Percentiles rank a stretch among this genome's conserved stretches.
Conservation (phyloP, 208 protist genomes). For the Trypanosoma avium region DNA sequence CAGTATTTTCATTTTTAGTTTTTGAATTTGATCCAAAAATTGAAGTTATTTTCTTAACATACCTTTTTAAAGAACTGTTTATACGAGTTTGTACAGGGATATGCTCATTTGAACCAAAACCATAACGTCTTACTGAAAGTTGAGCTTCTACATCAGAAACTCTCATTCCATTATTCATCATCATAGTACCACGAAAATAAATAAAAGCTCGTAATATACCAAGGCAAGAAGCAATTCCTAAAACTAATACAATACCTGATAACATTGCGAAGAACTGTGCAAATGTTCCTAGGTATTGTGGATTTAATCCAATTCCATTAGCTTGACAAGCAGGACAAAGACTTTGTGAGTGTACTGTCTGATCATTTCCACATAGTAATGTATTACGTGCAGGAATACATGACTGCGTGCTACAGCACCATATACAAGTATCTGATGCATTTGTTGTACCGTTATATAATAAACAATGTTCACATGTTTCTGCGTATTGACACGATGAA, state of each 20-base stretch:
- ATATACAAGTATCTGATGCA: constrained; percentile 28
- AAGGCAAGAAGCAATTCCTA: constrained; percentile 29
- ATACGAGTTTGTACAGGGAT: neutral
- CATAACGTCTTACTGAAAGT: constrained; percentile 43
- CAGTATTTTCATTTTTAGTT: neutral
- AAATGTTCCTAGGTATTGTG: constrained; percentile 20
- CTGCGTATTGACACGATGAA: constrained; percentile 42
- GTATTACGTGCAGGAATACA: constrained; percentile 30
- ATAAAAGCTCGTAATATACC: constrained; percentile 17
- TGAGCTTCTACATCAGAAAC: constrained; percentile 26
- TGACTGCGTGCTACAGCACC: constrained; percentile 50
- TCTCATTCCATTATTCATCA: constrained; percentile 23
- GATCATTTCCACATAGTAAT: constrained; percentile 34
- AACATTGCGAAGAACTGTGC: constrained; percentile 27
- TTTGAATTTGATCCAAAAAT: constrained; percentile 16
- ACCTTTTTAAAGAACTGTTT: neutral
- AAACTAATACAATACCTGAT: constrained; percentile 28
- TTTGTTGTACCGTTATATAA: constrained; percentile 5
- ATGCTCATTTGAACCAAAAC: constrained; percentile 31
- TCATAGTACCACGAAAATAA: constrained; percentile 11
- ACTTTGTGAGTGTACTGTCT: constrained; percentile 8
- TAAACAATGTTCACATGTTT: constrained; percentile 41
- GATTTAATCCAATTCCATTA: constrained; percentile 34
- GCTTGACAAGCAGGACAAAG: constrained; percentile 34
- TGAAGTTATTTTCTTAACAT: neutral